phyloP scores from a whole-genome alignment of 495 filamentous ascomycete genomes.

The Rostrohypoxylon terebratum region DNA sequence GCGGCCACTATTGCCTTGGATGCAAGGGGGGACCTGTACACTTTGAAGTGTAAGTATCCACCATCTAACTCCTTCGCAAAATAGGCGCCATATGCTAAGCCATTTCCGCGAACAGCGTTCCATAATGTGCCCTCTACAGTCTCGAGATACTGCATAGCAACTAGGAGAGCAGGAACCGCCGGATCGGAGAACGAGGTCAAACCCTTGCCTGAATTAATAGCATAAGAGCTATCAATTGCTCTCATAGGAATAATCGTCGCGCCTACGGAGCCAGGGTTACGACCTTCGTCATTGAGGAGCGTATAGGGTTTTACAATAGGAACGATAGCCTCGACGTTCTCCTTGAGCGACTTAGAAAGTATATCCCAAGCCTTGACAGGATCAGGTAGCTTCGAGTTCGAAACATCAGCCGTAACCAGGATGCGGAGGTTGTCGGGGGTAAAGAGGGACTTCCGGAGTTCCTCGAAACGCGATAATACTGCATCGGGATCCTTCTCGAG shows the following conservation, averaged over 20 bases:
- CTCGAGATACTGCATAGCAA: constrained; percentile 90
- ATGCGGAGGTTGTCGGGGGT: constrained; percentile 85
- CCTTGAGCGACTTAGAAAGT: constrained; percentile 62
- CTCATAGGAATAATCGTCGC: constrained; percentile 89
- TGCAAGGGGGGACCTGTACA: constrained; percentile 90
- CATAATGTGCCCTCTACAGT: constrained; percentile 94
- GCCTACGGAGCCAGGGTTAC: constrained; percentile 73
- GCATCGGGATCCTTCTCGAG: constrained; percentile 76
- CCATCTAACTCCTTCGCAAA: constrained; percentile 80
- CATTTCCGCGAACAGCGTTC: constrained; percentile 89
- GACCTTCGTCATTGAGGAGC: constrained; percentile 77
- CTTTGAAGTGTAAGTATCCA: constrained; percentile 81
- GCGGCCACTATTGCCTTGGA: constrained; percentile 85
- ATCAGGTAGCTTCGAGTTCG: constrained; percentile 75
- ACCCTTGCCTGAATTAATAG: constrained; percentile 77
- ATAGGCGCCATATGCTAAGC: constrained; percentile 86
- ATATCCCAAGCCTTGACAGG: constrained; percentile 88
- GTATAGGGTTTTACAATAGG: constrained; percentile 62
- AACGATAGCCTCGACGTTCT: constrained; percentile 52
- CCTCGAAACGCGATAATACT: constrained; percentile 79
- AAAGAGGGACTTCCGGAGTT: constrained; percentile 78
- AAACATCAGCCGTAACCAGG: constrained; percentile 83
- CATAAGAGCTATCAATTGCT: constrained; percentile 93
- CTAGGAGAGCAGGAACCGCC: constrained; percentile 81
- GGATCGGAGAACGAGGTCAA: constrained; percentile 80